Evolutionary conservation across 805 yeast genomes (phyloP), one percentile per base, ranked within the genome.

Genomic region (Zygosaccharomyces rouxii): DNA sequence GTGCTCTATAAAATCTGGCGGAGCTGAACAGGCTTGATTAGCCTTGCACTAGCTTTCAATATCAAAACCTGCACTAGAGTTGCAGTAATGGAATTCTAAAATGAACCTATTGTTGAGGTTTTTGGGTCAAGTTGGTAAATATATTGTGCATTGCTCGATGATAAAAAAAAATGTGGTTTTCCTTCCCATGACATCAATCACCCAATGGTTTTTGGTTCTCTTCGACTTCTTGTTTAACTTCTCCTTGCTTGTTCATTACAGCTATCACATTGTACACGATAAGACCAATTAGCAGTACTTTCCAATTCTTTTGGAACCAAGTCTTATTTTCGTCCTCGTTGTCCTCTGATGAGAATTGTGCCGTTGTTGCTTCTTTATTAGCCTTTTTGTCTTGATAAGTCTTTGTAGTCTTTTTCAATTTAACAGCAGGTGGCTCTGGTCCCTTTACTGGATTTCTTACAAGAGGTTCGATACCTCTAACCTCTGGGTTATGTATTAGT

Each of bases 281-380:
- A 5, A 63, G 38, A 5, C 67, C 68, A 19, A 66, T 44, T 10
- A 60, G 47, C 1, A 66, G 25, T 45, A 50, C 48, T 47, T 59
- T 64, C 70, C 70, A 66, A 50, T 64, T 64, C 45, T 62, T 60
- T 42, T 58, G 61, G 18, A 63, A 30, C 59, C 64, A 66, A 1
- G 62, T 42, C 22, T 49, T 50, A 7, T 42, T 46, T 4, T 55
- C 55, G 16, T 55, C 61, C 5, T 23, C 43, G 2, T 52, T 60
- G 3, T 45, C 55, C n/a, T 53, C 61, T 35, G 55, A 59, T 42
- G 53, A 52, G 33, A 55, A 54, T 35, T 58, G 60, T 4, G 56
- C 58, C 11, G 56, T 50, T 7, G 54, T 46, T 13, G 48, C 56
- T 25, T 50, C 46, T 7, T 48, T 38, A 10, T 54, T 55, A 6